Evolutionary conservation across 129 eudicot species (phyloP).

Genomic region (Artemisia tridentata): DNA sequence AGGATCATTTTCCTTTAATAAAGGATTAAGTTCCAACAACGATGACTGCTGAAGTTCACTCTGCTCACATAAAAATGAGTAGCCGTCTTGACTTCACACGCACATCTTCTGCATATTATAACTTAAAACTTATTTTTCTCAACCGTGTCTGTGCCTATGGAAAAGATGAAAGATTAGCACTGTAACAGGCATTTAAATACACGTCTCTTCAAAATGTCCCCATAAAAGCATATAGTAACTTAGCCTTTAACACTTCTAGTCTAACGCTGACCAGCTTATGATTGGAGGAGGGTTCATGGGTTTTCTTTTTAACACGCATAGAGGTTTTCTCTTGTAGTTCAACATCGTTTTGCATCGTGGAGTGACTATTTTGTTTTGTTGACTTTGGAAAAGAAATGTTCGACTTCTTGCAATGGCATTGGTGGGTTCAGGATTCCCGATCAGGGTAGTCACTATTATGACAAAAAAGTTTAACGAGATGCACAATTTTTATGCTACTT

Average conservation of each 20-base stretch:
- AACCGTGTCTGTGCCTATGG: no score
- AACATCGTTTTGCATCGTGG: conserved; percentile 7
- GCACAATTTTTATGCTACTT: no score
- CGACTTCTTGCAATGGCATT: no score
- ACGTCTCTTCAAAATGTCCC: conserved; percentile 2
- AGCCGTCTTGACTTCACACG: background rate
- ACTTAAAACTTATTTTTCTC: no score
- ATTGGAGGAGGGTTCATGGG: conserved; percentile 14
- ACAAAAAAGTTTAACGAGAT: no score
- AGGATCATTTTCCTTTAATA: conserved; percentile 11
- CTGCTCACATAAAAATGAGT: background rate
- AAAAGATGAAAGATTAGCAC: conserved; percentile 3
- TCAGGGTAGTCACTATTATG: no score
- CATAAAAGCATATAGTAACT: background rate
- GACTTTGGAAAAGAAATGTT: background rate
- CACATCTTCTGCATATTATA: background rate
- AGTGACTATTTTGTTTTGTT: conserved; percentile 14
- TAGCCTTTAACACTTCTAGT: conserved; percentile 15
- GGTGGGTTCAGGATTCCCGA: no score
- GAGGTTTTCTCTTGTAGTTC: conserved; percentile 8
- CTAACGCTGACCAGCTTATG: conserved; percentile 17
- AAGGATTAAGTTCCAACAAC: conserved; percentile 1
- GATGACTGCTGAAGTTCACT: background rate
- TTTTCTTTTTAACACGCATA: conserved; percentile 14
- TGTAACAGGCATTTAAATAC: conserved; percentile 16